These are phyloP conservation scores for Sporothrix euskadiensis DNA, from an alignment of 2,329 filamentous ascomycete genomes.

Conservation along the genomic window DNA sequence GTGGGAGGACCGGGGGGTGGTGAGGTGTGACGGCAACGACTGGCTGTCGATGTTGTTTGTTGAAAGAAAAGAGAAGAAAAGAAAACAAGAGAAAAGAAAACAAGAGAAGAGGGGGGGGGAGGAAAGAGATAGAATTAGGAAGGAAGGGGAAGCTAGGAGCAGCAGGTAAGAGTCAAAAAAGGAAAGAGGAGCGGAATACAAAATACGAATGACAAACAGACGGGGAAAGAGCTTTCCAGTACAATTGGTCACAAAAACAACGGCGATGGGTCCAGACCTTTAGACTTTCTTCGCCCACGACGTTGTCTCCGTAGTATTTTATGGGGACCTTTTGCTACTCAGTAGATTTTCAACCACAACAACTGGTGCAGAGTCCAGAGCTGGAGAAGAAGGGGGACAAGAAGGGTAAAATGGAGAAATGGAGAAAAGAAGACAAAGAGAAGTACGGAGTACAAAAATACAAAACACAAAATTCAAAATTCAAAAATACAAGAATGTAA, in stretches of 20 bases:
- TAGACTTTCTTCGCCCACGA: background rate
- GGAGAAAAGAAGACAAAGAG: background rate
- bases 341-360: constrained; percentile 2
- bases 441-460: background rate
- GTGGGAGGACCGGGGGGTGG: background rate
- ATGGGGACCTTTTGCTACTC: constrained; percentile 9
- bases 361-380: background rate
- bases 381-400: background rate
- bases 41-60: constrained; percentile 15
- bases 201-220: background rate
- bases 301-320: constrained; percentile 15
- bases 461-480: background rate
- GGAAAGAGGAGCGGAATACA: constrained; percentile 19
- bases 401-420: constrained; percentile 12
- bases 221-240: constrained; percentile 16
- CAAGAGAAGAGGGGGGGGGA: background rate
- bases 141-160: constrained; percentile 8
- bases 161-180: constrained; percentile 15
- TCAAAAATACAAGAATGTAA: background rate
- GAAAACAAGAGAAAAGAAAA: no score
- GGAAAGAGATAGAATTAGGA: background rate
- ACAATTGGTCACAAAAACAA: background rate
- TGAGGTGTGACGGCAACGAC: constrained; percentile 13
- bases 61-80: background rate
- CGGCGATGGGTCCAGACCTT: constrained; percentile 8